Base-by-base conservation (phyloP, 2,329 filamentous ascomycete species). In the Corynespora cassiicola region DNA sequence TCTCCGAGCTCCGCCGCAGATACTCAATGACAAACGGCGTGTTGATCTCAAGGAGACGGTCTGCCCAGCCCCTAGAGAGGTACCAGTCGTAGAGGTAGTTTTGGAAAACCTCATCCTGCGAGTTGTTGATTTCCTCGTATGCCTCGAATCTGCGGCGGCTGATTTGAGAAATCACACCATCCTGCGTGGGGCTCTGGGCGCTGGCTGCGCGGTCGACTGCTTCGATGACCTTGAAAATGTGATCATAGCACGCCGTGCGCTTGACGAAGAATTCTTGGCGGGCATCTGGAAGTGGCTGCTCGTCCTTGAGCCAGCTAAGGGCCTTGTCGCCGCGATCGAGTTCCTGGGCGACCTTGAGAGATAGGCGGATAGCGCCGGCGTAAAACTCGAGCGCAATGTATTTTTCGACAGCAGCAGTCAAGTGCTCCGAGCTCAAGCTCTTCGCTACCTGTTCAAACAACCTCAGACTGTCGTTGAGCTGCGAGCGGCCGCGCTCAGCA, bases 41-140 rank as follows among this genome's bases (percentile, higher is more conserved):
- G 40, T 91, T 82, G 34, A 94, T 90, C 22, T 86, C 84, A 21
- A 99, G 80, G 18, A 99, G 80, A 10, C 90, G 86, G 48, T 96
- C 90, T 7, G 83, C 87, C 84, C 88, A 91, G 12, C 87, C 86
- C 64, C 91, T 85, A 36, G 80, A 72, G 52, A 97, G 84, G 68
- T 99, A 99, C 92, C 94, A 99, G 59, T 96, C 91, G 65, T 96
- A 99, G n/a, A 99, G 78, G 57, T 89, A 90, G 45, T 89, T 95
- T 65, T 97, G 87, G 74, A 99, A 99, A 4, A 96, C 88, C 60
- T 96, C 89, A 53, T 99, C 94, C 10, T 86, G 81, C 0, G 92
- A 95, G 42, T 80, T 81, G 61, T 95, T 89, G 55, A 99, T 90
- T 2, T 96, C 88, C 28, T 85, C 82, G 69, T 97, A 96, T 0